A percentile compares a stretch with the other conserved stretches of the same genome.
These are phyloP conservation scores for Teratosphaeria nubilosa DNA, from an alignment of 2,329 filamentous ascomycete species.

Conservation along the genomic window DNA sequence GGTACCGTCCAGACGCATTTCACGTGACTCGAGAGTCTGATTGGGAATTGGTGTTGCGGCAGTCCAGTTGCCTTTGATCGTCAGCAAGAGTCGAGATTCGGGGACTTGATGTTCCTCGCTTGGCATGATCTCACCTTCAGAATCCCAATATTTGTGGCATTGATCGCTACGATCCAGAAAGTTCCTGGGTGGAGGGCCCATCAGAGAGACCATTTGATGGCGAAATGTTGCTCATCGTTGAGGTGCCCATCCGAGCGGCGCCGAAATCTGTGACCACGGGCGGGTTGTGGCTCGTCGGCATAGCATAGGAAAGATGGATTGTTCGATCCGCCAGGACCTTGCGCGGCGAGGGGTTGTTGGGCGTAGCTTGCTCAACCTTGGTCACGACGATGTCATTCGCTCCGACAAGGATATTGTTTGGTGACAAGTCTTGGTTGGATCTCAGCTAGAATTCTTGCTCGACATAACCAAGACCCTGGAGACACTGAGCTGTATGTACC, in stretches of 20 bases:
- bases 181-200: conserved; percentile 27
- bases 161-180: conserved; percentile 26
- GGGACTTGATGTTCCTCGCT: background rate
- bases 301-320: conserved; percentile 19
- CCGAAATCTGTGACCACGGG: conserved; percentile 10
- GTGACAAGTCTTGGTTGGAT: background rate
- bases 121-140: conserved; percentile 18
- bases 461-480: background rate
- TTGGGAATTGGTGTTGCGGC: conserved; percentile 22
- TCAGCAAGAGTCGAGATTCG: background rate
- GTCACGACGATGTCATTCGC: background rate
- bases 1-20: conserved; percentile 17
- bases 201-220: background rate
- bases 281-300: conserved; percentile 13
- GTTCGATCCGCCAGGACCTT: conserved; percentile 21
- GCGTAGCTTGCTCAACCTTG: background rate
- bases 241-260: conserved; percentile 1
- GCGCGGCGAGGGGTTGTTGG: conserved; percentile 8
- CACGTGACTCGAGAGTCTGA: conserved; percentile 19
- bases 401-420: background rate
- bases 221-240: background rate
- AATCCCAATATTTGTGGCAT: conserved; percentile 20
- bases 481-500: background rate
- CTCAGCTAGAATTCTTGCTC: background rate
- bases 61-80: conserved; percentile 21